These are phyloP conservation scores for Penicillium thymicola DNA, from an alignment of 2,329 filamentous ascomycete genomes.

Conservation along the genomic window DNA sequence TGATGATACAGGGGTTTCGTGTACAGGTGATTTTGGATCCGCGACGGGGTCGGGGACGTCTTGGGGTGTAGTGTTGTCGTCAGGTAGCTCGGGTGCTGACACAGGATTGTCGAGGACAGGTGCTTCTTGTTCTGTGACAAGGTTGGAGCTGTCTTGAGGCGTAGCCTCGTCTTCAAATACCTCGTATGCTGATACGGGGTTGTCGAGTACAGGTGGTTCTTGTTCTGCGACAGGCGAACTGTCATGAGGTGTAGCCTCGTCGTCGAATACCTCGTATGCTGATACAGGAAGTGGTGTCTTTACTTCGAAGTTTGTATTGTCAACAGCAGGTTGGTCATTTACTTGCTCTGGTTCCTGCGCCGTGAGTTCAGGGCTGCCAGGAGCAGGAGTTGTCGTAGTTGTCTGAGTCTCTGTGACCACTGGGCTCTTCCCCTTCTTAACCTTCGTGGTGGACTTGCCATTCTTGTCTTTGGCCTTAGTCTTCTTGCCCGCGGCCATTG, in stretches of 20 bases:
- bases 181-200: no score
- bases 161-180: neutral
- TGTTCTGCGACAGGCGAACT: neutral
- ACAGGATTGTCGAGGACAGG: neutral
- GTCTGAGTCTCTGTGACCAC: conserved; percentile 25
- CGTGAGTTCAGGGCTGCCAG: conserved; percentile 17
- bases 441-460: conserved; percentile 31
- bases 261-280: conserved; percentile 4
- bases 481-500: conserved; percentile 33
- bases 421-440: conserved; percentile 35
- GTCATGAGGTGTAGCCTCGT: neutral
- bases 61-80: neutral
- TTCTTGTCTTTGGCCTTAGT: conserved; percentile 28
- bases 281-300: conserved; percentile 1
- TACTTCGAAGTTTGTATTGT: conserved; percentile 7
- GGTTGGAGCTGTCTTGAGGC: neutral
- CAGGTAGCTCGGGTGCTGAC: neutral
- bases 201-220: neutral
- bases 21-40: neutral
- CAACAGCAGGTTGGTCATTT: conserved; percentile 2
- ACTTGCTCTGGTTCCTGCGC: conserved; percentile 21
- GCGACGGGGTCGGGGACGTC: neutral
- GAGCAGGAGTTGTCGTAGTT: conserved; percentile 20
- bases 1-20: neutral
- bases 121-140: neutral